phyloP scores from a whole-genome alignment of 2,329 filamentous ascomycete species.

The Neonectria coccinea region DNA sequence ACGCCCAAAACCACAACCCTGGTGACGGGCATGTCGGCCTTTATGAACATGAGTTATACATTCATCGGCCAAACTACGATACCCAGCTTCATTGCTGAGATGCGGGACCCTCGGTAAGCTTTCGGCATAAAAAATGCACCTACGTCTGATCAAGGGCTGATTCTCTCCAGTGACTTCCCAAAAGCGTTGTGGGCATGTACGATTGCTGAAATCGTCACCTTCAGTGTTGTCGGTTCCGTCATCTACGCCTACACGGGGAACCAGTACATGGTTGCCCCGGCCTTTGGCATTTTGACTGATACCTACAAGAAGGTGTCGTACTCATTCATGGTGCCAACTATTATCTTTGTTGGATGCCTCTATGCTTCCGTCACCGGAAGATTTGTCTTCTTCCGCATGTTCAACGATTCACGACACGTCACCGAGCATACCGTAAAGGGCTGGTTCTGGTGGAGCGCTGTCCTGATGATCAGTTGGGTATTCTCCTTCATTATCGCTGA shows the following conservation, averaged over 20 bases:
- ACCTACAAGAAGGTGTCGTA: conserved; percentile 89
- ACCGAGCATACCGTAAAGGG: conserved; percentile 82
- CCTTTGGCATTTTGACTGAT: conserved; percentile 84
- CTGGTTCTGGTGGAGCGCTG: conserved; percentile 81
- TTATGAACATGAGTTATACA: conserved; percentile 95
- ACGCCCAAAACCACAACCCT: conserved; percentile 82
- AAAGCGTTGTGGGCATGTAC: conserved; percentile 93
- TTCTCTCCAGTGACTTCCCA: conserved; percentile 76
- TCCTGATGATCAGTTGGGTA: conserved; percentile 78
- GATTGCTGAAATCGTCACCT: conserved; percentile 86
- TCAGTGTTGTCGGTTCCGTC: conserved; percentile 82
- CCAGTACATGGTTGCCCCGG: conserved; percentile 87
- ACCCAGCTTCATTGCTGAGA: conserved; percentile 95
- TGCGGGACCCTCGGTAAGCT: conserved; percentile 71
- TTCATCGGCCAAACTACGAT: conserved; percentile 97
- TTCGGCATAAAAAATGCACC: rapidly evolving
- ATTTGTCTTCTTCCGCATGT: conserved; percentile 91
- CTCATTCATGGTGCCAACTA: conserved; percentile 93
- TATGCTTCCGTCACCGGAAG: conserved; percentile 90
- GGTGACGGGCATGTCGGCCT: conserved; percentile 84
- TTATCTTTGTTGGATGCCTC: conserved; percentile 90
- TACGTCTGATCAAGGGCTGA: not conserved
- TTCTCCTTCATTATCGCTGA: conserved; percentile 89
- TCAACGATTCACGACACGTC: conserved; percentile 82
- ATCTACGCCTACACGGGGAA: conserved; percentile 88